Conservation (phyloP, 495 filamentous ascomycete species). For the Margaritispora aquatica region DNA sequence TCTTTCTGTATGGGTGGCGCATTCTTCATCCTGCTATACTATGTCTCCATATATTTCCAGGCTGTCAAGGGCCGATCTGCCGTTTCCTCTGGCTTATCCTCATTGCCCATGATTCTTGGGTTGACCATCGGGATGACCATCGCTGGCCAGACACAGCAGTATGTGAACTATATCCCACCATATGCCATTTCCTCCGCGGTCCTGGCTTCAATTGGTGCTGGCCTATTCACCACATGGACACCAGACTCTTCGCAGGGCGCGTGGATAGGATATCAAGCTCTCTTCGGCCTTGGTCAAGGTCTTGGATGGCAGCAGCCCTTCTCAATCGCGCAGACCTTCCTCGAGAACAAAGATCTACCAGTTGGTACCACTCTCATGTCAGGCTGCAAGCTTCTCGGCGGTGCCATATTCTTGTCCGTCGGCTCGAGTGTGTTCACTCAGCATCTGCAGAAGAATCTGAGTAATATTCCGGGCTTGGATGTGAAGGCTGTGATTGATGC, state of each 20-base stretch:
- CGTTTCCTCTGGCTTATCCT: conserved; percentile 74
- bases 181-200: conserved; percentile 23
- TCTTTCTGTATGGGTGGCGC: conserved; percentile 52
- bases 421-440: conserved; percentile 65
- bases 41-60: conserved; percentile 49
- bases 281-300: conserved; percentile 64
- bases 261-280: conserved; percentile 64
- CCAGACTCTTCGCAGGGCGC: conserved; percentile 38
- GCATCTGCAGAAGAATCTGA: conserved; percentile 56
- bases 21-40: conserved; percentile 64
- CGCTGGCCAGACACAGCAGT: conserved; percentile 46
- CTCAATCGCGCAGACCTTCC: conserved; percentile 50
- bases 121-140: conserved; percentile 38
- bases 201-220: conserved; percentile 46
- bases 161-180: conserved; percentile 59
- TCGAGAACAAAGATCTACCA: conserved; percentile 45
- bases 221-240: conserved; percentile 54
- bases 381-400: conserved; percentile 65
- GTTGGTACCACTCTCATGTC: conserved; percentile 54
- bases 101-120: conserved; percentile 36
- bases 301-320: conserved; percentile 59
- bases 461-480: conserved; percentile 24
- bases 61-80: conserved; percentile 53
- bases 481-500: conserved; percentile 30
- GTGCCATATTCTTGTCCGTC: conserved; percentile 68